phyloP scores from a whole-genome alignment of 805 yeast genomes.

The Candida ortonii region DNA sequence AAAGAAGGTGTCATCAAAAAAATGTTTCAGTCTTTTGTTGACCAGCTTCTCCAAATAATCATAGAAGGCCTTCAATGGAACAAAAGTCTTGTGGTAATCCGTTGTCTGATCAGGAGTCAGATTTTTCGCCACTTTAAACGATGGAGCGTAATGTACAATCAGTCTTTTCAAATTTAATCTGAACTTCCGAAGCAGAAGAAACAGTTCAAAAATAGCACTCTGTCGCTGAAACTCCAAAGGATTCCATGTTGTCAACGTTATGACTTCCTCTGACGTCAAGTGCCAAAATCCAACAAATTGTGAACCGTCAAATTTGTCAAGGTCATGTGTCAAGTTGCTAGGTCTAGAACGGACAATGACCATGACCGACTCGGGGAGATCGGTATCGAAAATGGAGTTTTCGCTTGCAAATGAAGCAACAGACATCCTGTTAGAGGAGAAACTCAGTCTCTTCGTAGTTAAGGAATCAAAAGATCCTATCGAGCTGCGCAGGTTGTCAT shows the following conservation, averaged over 20 bases:
- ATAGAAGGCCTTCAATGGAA: slow-evolving; percentile 24
- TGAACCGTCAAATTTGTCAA: slow-evolving; percentile 24
- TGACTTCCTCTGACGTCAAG: slow-evolving; percentile 24
- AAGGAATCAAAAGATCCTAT: slow-evolving; percentile 13
- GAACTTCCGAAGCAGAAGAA: slow-evolving; percentile 24
- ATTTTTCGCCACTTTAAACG: slow-evolving; percentile 19
- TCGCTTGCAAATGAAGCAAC: slow-evolving; percentile 7
- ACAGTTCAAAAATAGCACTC: slow-evolving; percentile 31
- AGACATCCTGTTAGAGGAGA: slow-evolving; percentile 6
- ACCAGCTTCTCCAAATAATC: slow-evolving; percentile 28
- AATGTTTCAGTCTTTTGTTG: slow-evolving; percentile 23
- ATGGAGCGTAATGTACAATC: slow-evolving; percentile 28
- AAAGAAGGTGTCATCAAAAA: slow-evolving; percentile 28
- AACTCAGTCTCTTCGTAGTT: slow-evolving; percentile 11
- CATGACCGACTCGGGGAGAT: slow-evolving; percentile 23
- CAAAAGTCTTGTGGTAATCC: slow-evolving; percentile 30
- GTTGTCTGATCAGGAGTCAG: slow-evolving; percentile 18
- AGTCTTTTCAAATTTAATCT: slow-evolving; percentile 28
- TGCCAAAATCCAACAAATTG: slow-evolving; percentile 32
- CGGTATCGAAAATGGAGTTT: slow-evolving; percentile 5
- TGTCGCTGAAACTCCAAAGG: slow-evolving; percentile 28
- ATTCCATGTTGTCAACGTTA: slow-evolving; percentile 24
- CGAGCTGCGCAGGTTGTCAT: slow-evolving; percentile 7
- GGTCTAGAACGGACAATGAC: slow-evolving; percentile 30
- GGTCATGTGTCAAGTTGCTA: slow-evolving; percentile 17